These are phyloP conservation scores for Typha latifolia DNA, from an alignment of 176 grass and related monocot species.

Conservation along the genomic window DNA sequence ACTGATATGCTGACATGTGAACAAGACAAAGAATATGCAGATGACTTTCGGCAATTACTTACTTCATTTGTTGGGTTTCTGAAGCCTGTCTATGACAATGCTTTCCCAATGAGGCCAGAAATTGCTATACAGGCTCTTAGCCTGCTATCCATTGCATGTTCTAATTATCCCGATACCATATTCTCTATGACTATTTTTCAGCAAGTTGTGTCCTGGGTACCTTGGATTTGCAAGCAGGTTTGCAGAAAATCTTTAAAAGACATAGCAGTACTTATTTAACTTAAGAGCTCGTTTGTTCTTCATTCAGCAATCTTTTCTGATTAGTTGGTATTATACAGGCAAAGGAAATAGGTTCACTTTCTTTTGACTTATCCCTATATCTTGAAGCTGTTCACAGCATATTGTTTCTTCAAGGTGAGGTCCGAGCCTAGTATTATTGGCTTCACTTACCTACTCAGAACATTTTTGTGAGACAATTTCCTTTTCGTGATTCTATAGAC, in stretches of 20 bases:
- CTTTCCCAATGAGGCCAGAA: conserved; percentile 44
- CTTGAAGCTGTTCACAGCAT: conserved; percentile 77
- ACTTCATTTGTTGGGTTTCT: conserved; percentile 40
- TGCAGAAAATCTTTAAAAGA: background rate
- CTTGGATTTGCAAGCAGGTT: conserved; percentile 85
- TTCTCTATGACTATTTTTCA: conserved; percentile 60
- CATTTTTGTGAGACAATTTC: background rate
- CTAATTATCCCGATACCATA: conserved; percentile 27
- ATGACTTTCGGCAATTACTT: conserved; percentile 34
- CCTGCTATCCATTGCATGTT: conserved; percentile 46
- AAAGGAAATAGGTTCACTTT: conserved; percentile 30
- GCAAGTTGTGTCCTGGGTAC: conserved; percentile 71
- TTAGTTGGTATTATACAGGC: conserved; percentile 33
- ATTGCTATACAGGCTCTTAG: conserved; percentile 57
- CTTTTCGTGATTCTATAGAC: background rate
- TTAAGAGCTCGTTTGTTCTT: conserved; percentile 6
- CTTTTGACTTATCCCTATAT: conserved; percentile 42
- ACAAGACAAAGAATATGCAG: conserved; percentile 33
- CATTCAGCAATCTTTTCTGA: conserved; percentile 15
- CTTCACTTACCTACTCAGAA: conserved; percentile 1
- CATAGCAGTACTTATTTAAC: conserved; percentile 7
- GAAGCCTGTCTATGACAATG: conserved; percentile 33
- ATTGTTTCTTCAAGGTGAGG: conserved; percentile 69
- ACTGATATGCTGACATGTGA: conserved; percentile 18
- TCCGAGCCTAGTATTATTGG: conserved; percentile 8